These are phyloP conservation scores for Collybia sp. DNA, from an alignment of 768 basidiomycete genomes.

Conservation along the genomic window DNA sequence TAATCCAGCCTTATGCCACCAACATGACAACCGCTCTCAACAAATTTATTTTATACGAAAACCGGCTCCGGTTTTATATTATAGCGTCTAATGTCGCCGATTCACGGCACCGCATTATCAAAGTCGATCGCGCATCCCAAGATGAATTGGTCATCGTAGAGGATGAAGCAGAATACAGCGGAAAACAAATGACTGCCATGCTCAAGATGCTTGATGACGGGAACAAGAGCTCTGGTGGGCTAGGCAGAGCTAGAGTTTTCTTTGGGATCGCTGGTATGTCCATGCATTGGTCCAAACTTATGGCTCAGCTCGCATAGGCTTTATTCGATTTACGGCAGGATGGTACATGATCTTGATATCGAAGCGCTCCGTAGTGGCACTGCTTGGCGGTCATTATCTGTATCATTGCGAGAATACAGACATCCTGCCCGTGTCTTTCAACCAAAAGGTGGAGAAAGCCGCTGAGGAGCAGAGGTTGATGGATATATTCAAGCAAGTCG, in stretches of 20 bases:
- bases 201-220: slow-evolving; percentile 96
- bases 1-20: no score
- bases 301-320: no score
- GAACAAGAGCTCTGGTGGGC: slow-evolving; percentile 81
- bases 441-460: slow-evolving; percentile 82
- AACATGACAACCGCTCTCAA: slow-evolving; percentile 43
- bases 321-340: slow-evolving; percentile 90
- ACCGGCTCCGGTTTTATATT: slow-evolving; percentile 84
- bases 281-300: neutral
- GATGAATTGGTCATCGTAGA: slow-evolving; percentile 76
- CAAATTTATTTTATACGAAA: slow-evolving; percentile 94
- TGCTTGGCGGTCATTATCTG: slow-evolving; percentile 92
- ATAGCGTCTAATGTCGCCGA: slow-evolving; percentile 88
- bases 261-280: slow-evolving; percentile 77
- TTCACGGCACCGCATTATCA: slow-evolving; percentile 86
- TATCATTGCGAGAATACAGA: slow-evolving; percentile 95
- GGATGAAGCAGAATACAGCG: slow-evolving; percentile 84
- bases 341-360: slow-evolving; percentile 94
- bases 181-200: slow-evolving; percentile 86
- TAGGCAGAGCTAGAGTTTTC: slow-evolving; percentile 74
- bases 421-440: slow-evolving; percentile 70
- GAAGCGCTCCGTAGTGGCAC: slow-evolving; percentile 86
- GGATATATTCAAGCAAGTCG: slow-evolving; percentile 92
- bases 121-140: slow-evolving; percentile 84
- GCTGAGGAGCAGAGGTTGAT: slow-evolving; percentile 87